Evolutionary conservation across 345 rosid species (phyloP), one percentile per base, ranked within the genome.

Genomic region (Odontarrhena argentea): DNA sequence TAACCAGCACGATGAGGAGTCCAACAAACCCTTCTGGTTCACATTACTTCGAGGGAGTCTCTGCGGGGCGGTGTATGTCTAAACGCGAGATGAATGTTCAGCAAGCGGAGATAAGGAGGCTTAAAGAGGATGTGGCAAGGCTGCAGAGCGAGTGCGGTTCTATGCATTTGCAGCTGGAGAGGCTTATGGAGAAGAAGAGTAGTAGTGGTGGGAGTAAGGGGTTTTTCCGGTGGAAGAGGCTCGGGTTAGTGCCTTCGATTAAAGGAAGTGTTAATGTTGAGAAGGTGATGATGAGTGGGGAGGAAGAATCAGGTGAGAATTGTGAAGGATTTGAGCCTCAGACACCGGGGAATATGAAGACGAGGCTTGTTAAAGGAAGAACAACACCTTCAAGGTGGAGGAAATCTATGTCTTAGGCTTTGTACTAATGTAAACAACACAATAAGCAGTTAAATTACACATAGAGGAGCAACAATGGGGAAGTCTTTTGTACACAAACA

Each of bases 161-260:
- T n/a, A 70, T 90, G 85, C 96, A 86, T 55, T 64, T 57, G 71
- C 97, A 90, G 76, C 71, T 93, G 25, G 96, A 85, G 74, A 85
- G 78, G 81, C 55, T 88, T 76, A 1, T 67, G 77, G 88, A 88
- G 82, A 88, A 85, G 69, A 92, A 86, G 83, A 83, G 84, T 28
- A 78, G 76, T 77, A 78, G 76, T 77, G 79, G 89, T 60, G 84
- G 79, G 77, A 80, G 94, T 88, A 86, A 74, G 68, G 89, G 96
- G 42, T 81, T 87, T 49, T 89, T 89, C 64, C 78, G 77, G 82
- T 90, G 98, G 96, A 86, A 77, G 84, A 93, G 80, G 80, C 58
- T 87, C 0, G 89, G 87, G 32, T 47, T 84, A 18, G 77, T 80
- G 76, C 75, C 86, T 13, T 65, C 91, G 7, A 49, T 80, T 18